Base-by-base conservation (phyloP, 495 filamentous ascomycete genomes). In the Endocarpon pusillum region DNA sequence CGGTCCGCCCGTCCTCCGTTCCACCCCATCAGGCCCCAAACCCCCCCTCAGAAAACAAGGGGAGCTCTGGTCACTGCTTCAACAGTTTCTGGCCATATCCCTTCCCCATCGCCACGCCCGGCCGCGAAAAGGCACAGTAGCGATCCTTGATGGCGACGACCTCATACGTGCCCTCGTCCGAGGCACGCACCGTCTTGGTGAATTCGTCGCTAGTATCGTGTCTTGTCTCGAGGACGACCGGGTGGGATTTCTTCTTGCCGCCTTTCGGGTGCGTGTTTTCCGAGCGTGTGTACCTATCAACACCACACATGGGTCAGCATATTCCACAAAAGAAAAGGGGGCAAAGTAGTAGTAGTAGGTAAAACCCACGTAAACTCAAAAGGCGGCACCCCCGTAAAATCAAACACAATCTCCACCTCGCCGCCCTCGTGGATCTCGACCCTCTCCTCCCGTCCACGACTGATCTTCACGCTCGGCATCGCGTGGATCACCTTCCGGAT, bases 351-450 rank as follows among this genome's bases (percentile, higher is more conserved):
- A 21, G 19, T 12, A 33, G 20, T 17, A 18, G 19, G 20, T 5
- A 16, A 28, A 15, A 64, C 69, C 54, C 55, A 75, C 54, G 85
- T 92, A 52, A 94, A 96, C 55, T 94, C 85, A 48, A 97, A 97
- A 8, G 89, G 89, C 39, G 89, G 89, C 8, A 83, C 87, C 28
- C 89, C 89, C 58, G 76, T 81, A 51, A 97, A 94, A 44, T 87
- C 77, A 42, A 96, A 94, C 26, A 80, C 59, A 37, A 97, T 82
- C 51, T 93, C 81, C 11, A 86, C 82, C 53, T 85, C 78, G 42
- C 81, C 79, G 46, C 89, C 89, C 59, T 96, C 87, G 49, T 94
- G 89, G 37, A 97, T 97, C 46, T 94, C 89, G 19, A 91, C 76
- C 28, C 75, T 70, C 8, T 74, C 71, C 14, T 75, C 67, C 22